These are phyloP conservation scores for Rhytidiadelphus loreus DNA, from an alignment of 225 moss, liverwort and hornwort genomes.

Conservation along the genomic window DNA sequence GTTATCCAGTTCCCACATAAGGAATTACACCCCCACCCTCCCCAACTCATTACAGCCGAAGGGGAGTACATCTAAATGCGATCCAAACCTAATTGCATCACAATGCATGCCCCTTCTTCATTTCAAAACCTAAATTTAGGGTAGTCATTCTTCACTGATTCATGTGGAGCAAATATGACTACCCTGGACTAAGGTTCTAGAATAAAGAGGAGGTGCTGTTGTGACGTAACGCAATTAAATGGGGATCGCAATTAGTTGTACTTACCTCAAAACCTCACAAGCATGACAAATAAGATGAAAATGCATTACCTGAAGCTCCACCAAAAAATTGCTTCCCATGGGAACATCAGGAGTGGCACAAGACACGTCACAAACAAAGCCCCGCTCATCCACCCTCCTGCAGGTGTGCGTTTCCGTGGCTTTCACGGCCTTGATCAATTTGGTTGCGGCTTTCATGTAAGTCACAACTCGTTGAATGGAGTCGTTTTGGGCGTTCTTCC, in stretches of 20 bases:
- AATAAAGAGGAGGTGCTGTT: neutral
- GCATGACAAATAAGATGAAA: neutral
- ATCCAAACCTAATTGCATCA: neutral
- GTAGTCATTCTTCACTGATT: neutral
- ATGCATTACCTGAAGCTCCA: conserved; percentile 19
- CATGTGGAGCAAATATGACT: neutral
- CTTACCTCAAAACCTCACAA: neutral
- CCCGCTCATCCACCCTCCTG: conserved; percentile 51
- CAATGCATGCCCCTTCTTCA: neutral
- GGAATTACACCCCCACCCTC: neutral
- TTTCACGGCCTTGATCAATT: conserved; percentile 59
- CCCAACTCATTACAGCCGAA: neutral
- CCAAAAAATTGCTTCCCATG: conserved; percentile 51
- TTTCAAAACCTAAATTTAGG: neutral
- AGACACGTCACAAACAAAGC: conserved; percentile 36
- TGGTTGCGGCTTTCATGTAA: conserved; percentile 78
- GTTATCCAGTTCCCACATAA: neutral
- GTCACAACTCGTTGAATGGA: conserved; percentile 26
- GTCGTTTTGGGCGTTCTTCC: conserved; percentile 39
- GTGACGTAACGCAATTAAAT: neutral
- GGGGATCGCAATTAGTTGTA: neutral
- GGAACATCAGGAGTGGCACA: conserved; percentile 76
- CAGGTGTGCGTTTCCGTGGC: conserved; percentile 66
- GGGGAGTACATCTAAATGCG: neutral
- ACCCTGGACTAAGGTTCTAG: neutral